These are phyloP conservation scores for Ustilago crameri DNA, from an alignment of 1,284 basidiomycete genomes.

Conservation along the genomic window DNA sequence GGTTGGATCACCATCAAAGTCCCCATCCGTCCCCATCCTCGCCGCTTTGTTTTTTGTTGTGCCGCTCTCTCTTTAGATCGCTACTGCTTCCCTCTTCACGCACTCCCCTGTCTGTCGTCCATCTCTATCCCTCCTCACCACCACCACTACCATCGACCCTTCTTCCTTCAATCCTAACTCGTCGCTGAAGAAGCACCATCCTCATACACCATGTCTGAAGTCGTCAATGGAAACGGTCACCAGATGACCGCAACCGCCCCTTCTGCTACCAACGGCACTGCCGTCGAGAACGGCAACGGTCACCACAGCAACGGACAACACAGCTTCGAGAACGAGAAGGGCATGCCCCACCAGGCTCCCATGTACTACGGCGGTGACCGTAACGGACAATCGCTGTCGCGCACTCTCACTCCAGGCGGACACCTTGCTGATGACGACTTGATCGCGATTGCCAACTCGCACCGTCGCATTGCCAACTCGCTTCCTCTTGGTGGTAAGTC, in stretches of 20 bases:
- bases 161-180: neutral
- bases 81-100: no score
- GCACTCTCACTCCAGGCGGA: constrained; percentile 51
- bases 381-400: constrained; percentile 10
- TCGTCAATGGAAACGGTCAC: constrained; percentile 17
- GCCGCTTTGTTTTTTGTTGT: no score
- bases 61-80: no score
- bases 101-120: no score
- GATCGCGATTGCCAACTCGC: constrained; percentile 45
- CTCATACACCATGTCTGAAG: constrained; percentile 21
- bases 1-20: no score
- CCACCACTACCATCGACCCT: constrained; percentile 6
- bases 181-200: neutral
- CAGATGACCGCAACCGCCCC: constrained; percentile 28
- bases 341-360: constrained; percentile 27
- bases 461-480: constrained; percentile 49
- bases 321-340: constrained; percentile 34
- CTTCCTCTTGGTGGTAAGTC: constrained; percentile 51
- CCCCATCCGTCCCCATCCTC: no score
- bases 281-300: constrained; percentile 10
- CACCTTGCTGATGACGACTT: constrained; percentile 53
- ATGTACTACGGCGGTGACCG: constrained; percentile 31
- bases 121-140: neutral
- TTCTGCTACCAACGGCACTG: constrained; percentile 3
- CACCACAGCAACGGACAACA: constrained; percentile 9